Evolutionary conservation across 306 rosid genomes (phyloP).

Genomic region (Notholithocarpus densiflorus): DNA sequence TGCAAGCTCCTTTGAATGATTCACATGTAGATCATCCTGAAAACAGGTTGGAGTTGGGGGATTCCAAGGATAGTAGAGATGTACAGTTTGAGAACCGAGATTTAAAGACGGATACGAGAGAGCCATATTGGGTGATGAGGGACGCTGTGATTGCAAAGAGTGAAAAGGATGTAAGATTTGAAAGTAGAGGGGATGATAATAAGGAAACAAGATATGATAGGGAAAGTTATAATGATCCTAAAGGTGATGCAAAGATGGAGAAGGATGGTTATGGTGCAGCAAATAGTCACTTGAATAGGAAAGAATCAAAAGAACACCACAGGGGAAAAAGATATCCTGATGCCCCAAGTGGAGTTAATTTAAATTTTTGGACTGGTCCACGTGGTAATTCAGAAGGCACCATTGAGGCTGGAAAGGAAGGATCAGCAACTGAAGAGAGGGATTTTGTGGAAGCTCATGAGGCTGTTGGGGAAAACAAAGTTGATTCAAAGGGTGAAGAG

Average conservation of each 20-base stretch:
- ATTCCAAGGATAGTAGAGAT: constrained; percentile 65
- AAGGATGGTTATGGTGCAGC: constrained; percentile 51
- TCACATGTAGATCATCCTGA: constrained; percentile 57
- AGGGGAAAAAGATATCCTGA: constrained; percentile 69
- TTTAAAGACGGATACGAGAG: constrained; percentile 56
- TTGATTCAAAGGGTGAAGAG: constrained; percentile 79
- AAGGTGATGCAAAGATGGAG: constrained; percentile 56
- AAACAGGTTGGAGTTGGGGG: constrained; percentile 60
- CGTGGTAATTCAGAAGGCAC: constrained; percentile 54
- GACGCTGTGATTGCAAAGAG: constrained; percentile 62
- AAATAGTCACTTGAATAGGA: constrained; percentile 62
- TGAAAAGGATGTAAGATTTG: constrained; percentile 71
- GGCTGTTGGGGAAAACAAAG: constrained; percentile 79
- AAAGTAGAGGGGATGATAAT: constrained; percentile 56
- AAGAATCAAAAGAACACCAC: constrained; percentile 74
- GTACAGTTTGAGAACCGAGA: constrained; percentile 74
- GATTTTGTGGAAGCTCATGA: constrained; percentile 62
- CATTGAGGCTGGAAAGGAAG: constrained; percentile 60
- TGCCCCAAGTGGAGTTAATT: constrained; percentile 40
- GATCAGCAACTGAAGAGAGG: constrained; percentile 50
- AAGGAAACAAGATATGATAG: constrained; percentile 68
- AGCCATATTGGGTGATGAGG: constrained; percentile 49
- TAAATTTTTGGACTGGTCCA: constrained; percentile 57
- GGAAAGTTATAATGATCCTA: constrained; percentile 56
- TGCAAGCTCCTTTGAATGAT: constrained; percentile 60